phyloP scores from a whole-genome alignment of 2,329 filamentous ascomycete genomes.

The Beauveria medogensis region DNA sequence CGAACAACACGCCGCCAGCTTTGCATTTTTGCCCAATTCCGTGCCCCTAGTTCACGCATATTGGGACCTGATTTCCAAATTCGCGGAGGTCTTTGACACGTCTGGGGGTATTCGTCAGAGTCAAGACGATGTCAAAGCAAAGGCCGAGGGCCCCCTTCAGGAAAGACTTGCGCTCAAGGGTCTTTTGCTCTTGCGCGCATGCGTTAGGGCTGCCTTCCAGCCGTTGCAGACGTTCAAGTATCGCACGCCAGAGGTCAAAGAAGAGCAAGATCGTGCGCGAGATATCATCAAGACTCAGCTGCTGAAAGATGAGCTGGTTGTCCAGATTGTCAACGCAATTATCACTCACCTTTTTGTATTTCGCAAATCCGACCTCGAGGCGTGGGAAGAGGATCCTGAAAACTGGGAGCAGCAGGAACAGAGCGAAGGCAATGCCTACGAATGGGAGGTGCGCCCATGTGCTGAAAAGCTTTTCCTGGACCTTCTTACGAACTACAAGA shows the following conservation, averaged over 20 bases:
- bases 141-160: slow-evolving; percentile 53
- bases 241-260: slow-evolving; percentile 62
- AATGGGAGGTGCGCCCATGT: slow-evolving; percentile 87
- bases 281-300: slow-evolving; percentile 64
- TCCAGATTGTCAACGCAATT: slow-evolving; percentile 74
- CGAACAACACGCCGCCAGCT: slow-evolving; percentile 69
- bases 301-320: slow-evolving; percentile 67
- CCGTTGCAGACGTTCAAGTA: slow-evolving; percentile 79
- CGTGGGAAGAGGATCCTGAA: slow-evolving; percentile 91
- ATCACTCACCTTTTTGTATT: slow-evolving; percentile 87
- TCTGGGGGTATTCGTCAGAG: slow-evolving; percentile 45
- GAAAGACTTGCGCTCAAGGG: slow-evolving; percentile 80
- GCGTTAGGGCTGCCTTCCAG: slow-evolving; percentile 76
- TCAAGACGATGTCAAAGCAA: slow-evolving; percentile 35
- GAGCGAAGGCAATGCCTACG: slow-evolving; percentile 74
- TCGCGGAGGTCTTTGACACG: slow-evolving; percentile 65
- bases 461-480: slow-evolving; percentile 92
- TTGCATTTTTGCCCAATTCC: slow-evolving; percentile 73
- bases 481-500: slow-evolving; percentile 80
- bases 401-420: slow-evolving; percentile 93
- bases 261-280: slow-evolving; percentile 65
- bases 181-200: slow-evolving; percentile 72
- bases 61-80: slow-evolving; percentile 71
- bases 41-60: slow-evolving; percentile 72
- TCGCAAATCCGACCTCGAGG: slow-evolving; percentile 72